Evolutionary conservation across 208 protist genomes (phyloP).

Genomic region (Trypanosoma caninum): DNA sequence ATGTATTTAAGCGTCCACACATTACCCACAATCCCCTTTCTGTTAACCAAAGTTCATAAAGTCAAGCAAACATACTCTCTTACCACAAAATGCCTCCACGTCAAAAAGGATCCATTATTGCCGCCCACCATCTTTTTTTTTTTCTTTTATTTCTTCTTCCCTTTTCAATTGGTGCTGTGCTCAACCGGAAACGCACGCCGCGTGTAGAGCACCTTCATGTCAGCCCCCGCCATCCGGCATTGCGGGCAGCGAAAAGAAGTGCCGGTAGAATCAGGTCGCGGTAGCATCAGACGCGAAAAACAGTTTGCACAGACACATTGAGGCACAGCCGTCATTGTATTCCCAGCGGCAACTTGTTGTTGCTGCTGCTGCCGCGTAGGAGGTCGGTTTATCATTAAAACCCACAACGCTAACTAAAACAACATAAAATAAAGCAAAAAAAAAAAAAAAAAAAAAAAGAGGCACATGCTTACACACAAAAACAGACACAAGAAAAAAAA

Average conservation of each 20-base stretch:
- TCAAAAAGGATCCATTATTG: no score
- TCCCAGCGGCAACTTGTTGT: background rate
- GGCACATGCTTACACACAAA: background rate
- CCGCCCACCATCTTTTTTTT: no score
- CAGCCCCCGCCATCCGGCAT: constrained; percentile 69
- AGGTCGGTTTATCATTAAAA: constrained; percentile 14
- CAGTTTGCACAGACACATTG: constrained; percentile 82
- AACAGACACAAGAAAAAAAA: background rate
- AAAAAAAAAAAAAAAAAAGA: constrained; percentile 19
- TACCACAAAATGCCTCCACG: no score
- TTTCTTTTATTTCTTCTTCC: background rate
- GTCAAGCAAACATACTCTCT: no score
- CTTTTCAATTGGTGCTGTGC: constrained; percentile 62
- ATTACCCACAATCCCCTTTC: no score
- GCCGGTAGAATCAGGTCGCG: constrained; percentile 41
- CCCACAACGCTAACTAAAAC: background rate
- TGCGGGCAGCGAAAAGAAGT: constrained; percentile 77
- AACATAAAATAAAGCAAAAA: no score
- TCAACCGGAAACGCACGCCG: constrained; percentile 65
- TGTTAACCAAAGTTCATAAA: no score
- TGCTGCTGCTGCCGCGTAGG: constrained; percentile 2
- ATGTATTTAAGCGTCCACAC: no score
- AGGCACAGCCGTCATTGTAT: background rate
- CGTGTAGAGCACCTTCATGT: constrained; percentile 81
- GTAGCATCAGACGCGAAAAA: constrained; percentile 49